phyloP scores from a whole-genome alignment of 2,329 filamentous ascomycete species.

The Claviceps capensis region DNA sequence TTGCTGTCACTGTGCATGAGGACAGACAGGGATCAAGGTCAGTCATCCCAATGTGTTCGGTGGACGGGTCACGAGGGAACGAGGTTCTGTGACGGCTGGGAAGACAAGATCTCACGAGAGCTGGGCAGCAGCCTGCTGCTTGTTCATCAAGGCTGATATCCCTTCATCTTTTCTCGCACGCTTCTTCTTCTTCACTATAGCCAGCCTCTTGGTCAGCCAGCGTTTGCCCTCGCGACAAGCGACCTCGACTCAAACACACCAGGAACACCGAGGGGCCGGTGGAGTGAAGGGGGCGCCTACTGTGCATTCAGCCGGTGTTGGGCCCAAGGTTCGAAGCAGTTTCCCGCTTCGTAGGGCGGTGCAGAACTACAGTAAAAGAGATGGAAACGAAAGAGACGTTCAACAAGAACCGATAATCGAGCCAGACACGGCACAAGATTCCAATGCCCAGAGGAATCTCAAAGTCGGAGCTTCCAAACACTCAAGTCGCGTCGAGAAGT shows the following conservation, averaged over 20 bases:
- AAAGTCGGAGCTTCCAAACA: not conserved
- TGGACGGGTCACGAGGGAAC: conserved; percentile 8
- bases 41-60: conserved; percentile 8
- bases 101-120: conserved; percentile 30
- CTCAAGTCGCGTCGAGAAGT: conserved; percentile 2
- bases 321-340: conserved; percentile 16
- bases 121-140: conserved; percentile 37
- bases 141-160: conserved; percentile 39
- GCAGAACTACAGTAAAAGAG: conserved; percentile 5
- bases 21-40: conserved; percentile 11
- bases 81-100: conserved; percentile 5
- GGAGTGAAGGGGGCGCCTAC: conserved; percentile 12
- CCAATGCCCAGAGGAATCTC: too few species aligned
- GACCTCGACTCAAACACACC: not conserved
- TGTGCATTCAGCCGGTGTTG: conserved; percentile 23
- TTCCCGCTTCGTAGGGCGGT: conserved; percentile 16
- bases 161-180: conserved; percentile 40
- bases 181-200: conserved; percentile 36
- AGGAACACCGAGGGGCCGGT: not conserved
- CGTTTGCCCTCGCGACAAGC: not conserved
- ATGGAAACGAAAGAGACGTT: not conserved
- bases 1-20: conserved; percentile 7
- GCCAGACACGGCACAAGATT: not conserved
- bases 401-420: not conserved
- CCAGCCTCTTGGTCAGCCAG: not conserved